These are phyloP conservation scores for Nothopassalora personata DNA, from an alignment of 2,329 filamentous ascomycete genomes.

Conservation along the genomic window DNA sequence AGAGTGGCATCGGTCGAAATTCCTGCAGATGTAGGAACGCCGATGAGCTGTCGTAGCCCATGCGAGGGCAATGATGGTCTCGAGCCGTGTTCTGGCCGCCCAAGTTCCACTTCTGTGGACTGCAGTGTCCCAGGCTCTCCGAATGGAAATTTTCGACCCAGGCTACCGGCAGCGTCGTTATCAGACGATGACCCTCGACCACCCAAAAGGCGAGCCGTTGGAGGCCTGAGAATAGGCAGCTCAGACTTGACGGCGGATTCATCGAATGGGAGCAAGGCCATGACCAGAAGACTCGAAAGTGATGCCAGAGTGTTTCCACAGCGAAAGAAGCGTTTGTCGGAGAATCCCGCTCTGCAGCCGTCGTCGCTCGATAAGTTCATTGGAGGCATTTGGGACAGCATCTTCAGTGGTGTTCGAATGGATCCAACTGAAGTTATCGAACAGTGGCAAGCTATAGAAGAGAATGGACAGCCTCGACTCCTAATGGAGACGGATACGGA, in stretches of 20 bases:
- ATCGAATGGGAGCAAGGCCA: not conserved
- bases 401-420: constrained; percentile 40
- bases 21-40: constrained; percentile 7
- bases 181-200: constrained; percentile 17
- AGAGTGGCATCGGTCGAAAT: constrained; percentile 18
- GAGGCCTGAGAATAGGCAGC: constrained; percentile 28
- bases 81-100: not conserved
- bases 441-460: constrained; percentile 32
- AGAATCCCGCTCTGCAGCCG: constrained; percentile 42
- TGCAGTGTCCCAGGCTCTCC: not conserved
- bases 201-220: constrained; percentile 41
- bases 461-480: constrained; percentile 25
- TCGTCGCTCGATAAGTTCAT: constrained; percentile 47
- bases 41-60: constrained; percentile 4
- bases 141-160: constrained; percentile 7
- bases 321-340: constrained; percentile 27
- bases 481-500: constrained; percentile 22
- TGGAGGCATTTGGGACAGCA: constrained; percentile 47
- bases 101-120: not conserved
- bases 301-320: constrained; percentile 23
- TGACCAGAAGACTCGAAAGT: constrained; percentile 20
- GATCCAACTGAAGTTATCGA: constrained; percentile 36
- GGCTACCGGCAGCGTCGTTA: not conserved
- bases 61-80: constrained; percentile 13
- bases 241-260: constrained; percentile 10